Evolutionary conservation across 257 asterid species (phyloP), one percentile per base, ranked within the genome.

Genomic region (Lavandula angustifolia): DNA sequence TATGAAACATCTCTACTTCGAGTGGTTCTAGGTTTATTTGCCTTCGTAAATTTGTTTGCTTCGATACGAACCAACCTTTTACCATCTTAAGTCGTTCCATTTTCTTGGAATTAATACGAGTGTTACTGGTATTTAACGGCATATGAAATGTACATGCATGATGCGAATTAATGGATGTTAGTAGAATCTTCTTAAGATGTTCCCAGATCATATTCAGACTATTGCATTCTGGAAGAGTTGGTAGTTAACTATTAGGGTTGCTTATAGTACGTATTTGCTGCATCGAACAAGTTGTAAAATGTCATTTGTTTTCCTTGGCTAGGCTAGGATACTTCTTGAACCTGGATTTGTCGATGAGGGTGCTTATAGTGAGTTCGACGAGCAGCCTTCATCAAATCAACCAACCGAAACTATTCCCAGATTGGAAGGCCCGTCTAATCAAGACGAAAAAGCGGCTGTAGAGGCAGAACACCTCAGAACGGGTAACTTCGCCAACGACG

Each of bases 271-370:
- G n/a, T n/a, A n/a, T n/a, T n/a, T n/a, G n/a, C n/a, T n/a, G n/a
- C n/a, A n/a, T n/a, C n/a, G n/a, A n/a, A n/a, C n/a, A n/a, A n/a
- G 31, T 35, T 43, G 52, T 62, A 43, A 44, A 32, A 9, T 16
- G 67, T 62, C 33, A 3, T 54, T 35, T 52, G 3, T 65, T 53
- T 59, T 50, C 58, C 16, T 22, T 53, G 7, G 54, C 53, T 85
- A 94, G 99, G 99, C 99, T 54, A 94, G 99, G 81, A 90, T 83
- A 72, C 95, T 90, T 60, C 80, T 86, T 31, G 79, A 81, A 14
- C 85, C 92, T 54, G 92, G 84, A 44, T 78, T 77, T 70, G 75
- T 73, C 29, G 84, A 77, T 34, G 66, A 70, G 32, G 81, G 62
- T 47, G 77, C 73, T 13, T 66, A 82, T 62, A 68, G 64, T 43